Conservation (phyloP, 129 eudicot genomes). For the Arctium minus region DNA sequence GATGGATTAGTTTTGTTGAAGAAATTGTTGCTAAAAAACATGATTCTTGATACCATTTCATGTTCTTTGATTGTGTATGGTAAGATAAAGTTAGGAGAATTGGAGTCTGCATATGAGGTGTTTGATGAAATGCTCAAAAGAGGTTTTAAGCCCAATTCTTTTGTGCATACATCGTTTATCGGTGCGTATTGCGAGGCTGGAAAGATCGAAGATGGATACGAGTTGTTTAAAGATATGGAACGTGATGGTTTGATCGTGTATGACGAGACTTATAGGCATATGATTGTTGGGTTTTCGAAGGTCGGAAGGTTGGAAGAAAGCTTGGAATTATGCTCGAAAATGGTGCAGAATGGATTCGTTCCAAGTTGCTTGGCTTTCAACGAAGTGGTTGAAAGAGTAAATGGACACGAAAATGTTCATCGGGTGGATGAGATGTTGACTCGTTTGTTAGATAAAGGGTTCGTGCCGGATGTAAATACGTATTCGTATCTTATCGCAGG, state of each 20-base stretch:
- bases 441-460: conserved; percentile 59
- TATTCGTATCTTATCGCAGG: conserved; percentile 58
- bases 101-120: conserved; percentile 55
- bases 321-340: conserved; percentile 48
- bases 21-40: conserved; percentile 60
- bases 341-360: conserved; percentile 45
- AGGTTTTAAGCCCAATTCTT: conserved; percentile 54
- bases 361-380: conserved; percentile 55
- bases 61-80: conserved; percentile 63
- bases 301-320: conserved; percentile 48
- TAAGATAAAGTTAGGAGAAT: conserved; percentile 49
- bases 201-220: conserved; percentile 45
- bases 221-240: conserved; percentile 53
- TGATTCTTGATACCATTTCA: conserved; percentile 70
- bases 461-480: conserved; percentile 52
- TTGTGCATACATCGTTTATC: conserved; percentile 44
- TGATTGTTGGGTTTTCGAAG: conserved; percentile 54
- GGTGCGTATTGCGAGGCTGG: conserved; percentile 55
- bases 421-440: conserved; percentile 62
- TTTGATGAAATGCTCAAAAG: conserved; percentile 57
- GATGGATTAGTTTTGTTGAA: conserved; percentile 58
- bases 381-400: conserved; percentile 44
- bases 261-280: conserved; percentile 50
- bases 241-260: conserved; percentile 38
- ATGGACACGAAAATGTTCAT: conserved; percentile 36